phyloP scores from a whole-genome alignment of 257 asterid genomes.

The Lavandula angustifolia region DNA sequence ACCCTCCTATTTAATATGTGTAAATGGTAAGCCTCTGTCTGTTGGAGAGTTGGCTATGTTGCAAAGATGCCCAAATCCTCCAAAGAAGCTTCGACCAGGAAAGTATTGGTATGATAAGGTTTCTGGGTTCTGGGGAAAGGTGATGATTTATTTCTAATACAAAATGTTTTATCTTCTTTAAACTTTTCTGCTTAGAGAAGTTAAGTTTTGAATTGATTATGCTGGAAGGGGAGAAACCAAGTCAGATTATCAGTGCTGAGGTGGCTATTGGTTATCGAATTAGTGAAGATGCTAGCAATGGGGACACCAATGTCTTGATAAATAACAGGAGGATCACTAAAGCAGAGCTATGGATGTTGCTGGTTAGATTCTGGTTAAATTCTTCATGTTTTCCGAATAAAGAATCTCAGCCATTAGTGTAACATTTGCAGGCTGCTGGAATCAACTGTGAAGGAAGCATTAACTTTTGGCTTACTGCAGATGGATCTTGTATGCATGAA shows the following conservation, averaged over 20 bases:
- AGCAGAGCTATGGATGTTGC: constrained; percentile 66
- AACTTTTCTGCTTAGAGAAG: neutral
- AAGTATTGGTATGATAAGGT: constrained; percentile 87
- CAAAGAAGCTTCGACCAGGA: constrained; percentile 84
- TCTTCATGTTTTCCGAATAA: constrained; percentile 3
- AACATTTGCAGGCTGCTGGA: constrained; percentile 49
- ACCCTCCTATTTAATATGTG: constrained; percentile 57
- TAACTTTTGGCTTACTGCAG: constrained; percentile 63
- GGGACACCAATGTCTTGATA: constrained; percentile 66
- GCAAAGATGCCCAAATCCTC: constrained; percentile 75
- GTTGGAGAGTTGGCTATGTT: constrained; percentile 54
- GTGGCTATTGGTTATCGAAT: constrained; percentile 61
- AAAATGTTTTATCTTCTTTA: constrained; percentile 17
- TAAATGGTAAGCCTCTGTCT: constrained; percentile 64
- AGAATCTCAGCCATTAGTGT: constrained; percentile 1
- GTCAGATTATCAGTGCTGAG: constrained; percentile 73
- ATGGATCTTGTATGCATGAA: constrained; percentile 49
- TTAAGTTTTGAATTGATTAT: constrained; percentile 31
- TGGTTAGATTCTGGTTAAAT: constrained; percentile 32
- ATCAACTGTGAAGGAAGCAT: constrained; percentile 58
- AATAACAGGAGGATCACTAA: constrained; percentile 79
- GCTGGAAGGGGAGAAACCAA: constrained; percentile 85
- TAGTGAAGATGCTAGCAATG: constrained; percentile 69
- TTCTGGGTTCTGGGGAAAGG: constrained; percentile 99
- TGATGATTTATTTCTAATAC: constrained; percentile 29